Evolutionary conservation across 345 rosid species (phyloP).

Genomic region (Rhodomyrtus tomentosa): DNA sequence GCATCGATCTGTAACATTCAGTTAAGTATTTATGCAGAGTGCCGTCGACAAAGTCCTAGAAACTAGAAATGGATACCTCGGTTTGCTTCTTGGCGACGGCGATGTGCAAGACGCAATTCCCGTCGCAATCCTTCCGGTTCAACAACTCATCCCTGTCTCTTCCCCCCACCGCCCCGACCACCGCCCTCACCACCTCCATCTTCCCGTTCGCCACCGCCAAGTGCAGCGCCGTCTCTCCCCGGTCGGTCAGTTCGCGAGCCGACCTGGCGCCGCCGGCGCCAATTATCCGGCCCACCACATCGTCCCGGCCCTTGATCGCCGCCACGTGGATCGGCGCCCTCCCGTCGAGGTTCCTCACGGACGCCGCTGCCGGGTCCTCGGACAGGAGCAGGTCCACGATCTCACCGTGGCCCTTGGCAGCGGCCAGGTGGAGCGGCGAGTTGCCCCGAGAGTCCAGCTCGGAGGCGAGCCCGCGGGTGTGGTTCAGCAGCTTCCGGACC

Average conservation of each 20-base stretch:
- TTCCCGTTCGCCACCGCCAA: slow-evolving; percentile 1
- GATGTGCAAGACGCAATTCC: slow-evolving; percentile 2
- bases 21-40: too few species aligned
- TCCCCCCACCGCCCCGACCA: background rate
- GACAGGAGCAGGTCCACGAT: slow-evolving; percentile 3
- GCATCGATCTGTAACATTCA: background rate
- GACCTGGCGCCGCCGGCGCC: background rate
- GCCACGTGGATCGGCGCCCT: slow-evolving; percentile 14
- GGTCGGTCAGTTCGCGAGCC: background rate
- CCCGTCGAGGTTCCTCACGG: slow-evolving; percentile 11
- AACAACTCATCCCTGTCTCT: background rate
- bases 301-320: slow-evolving; percentile 13
- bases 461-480: slow-evolving; percentile 5
- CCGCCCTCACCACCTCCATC: background rate
- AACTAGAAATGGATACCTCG: background rate
- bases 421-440: slow-evolving; percentile 23
- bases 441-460: slow-evolving; percentile 10
- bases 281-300: slow-evolving; percentile 3
- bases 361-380: background rate
- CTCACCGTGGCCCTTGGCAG: slow-evolving; percentile 14
- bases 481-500: slow-evolving; percentile 8
- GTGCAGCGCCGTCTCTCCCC: slow-evolving; percentile 14
- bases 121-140: slow-evolving; percentile 2
- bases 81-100: slow-evolving; percentile 6
- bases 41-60: background rate